phyloP scores from a whole-genome alignment of 2,329 filamentous ascomycete genomes.

The Cyphellophora europaea region DNA sequence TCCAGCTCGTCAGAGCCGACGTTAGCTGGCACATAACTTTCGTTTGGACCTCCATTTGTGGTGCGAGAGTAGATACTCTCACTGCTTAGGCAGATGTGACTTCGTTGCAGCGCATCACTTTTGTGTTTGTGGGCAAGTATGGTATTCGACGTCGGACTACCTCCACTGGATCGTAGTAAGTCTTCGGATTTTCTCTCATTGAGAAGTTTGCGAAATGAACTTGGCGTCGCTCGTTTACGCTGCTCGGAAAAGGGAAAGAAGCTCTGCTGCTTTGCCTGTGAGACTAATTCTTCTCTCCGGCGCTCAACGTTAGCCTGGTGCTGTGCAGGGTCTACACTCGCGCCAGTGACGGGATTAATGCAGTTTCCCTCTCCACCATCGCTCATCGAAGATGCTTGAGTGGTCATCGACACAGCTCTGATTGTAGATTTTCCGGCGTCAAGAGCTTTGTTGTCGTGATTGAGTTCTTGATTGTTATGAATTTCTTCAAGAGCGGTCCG shows the following conservation, averaged over 20 bases:
- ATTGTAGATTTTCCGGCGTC: not conserved
- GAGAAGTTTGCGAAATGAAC: slow-evolving; percentile 13
- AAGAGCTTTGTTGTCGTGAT: not conserved
- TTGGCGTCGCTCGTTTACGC: slow-evolving; percentile 7
- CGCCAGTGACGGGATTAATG: not conserved
- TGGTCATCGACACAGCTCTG: not conserved
- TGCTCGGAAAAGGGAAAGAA: slow-evolving; percentile 15
- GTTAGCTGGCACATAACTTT: slow-evolving; percentile 7
- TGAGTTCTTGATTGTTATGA: slow-evolving; percentile 2
- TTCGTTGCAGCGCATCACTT: too few relatives aligned
- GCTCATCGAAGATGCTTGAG: not conserved
- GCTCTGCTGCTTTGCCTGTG: slow-evolving; percentile 12
- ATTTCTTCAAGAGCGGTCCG: slow-evolving; percentile 9
- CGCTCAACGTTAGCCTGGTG: slow-evolving; percentile 5
- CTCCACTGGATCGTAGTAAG: not conserved
- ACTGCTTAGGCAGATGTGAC: slow-evolving; percentile 23
- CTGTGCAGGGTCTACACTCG: slow-evolving; percentile 2
- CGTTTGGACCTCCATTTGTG: slow-evolving; percentile 24
- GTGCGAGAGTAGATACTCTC: slow-evolving; percentile 35
- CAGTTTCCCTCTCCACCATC: not conserved
- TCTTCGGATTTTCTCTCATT: slow-evolving; percentile 6
- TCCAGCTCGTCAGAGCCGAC: slow-evolving; percentile 11
- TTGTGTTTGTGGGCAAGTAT: not conserved
- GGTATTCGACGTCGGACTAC: slow-evolving; percentile 1
- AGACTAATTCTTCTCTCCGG: slow-evolving; percentile 5